Conservation (phyloP, 2,329 filamentous ascomycete genomes). For the Fusarium marasasianum region DNA sequence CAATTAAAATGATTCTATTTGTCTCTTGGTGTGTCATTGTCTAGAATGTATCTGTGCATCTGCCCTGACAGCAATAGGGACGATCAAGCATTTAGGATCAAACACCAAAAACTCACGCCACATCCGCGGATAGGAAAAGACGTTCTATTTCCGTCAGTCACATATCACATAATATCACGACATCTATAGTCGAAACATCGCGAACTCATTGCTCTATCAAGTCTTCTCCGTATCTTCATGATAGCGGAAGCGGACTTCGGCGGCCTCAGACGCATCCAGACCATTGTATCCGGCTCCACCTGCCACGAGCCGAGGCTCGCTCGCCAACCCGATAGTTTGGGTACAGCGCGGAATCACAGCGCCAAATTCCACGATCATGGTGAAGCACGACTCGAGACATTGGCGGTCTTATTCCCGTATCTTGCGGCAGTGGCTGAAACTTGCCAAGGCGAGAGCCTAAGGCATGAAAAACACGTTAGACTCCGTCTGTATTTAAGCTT, state of each 20-base stretch:
- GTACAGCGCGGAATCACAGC: neutral
- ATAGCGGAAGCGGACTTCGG: neutral
- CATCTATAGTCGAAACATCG: neutral
- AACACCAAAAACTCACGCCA: too few species aligned
- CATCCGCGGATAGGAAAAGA: too few species aligned
- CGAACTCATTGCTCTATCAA: neutral
- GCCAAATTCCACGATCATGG: neutral
- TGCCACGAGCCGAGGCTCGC: neutral
- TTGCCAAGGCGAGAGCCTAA: neutral
- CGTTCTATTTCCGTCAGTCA: neutral
- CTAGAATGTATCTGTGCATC: neutral
- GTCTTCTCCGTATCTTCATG: neutral
- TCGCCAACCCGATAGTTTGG: neutral
- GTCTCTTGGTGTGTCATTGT: fast-evolving
- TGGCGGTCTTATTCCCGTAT: neutral
- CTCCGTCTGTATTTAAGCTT: neutral
- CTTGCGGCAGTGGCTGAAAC: neutral
- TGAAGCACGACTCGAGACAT: neutral
- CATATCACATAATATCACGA: neutral
- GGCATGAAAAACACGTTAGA: neutral
- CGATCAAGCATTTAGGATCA: too few species aligned
- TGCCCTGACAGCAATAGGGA: fast-evolving
- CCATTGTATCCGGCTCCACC: neutral
- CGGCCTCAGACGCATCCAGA: neutral
- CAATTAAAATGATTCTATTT: too few species aligned